Evolutionary conservation across 306 rosid genomes (phyloP), one percentile per base, ranked within the genome.

Genomic region (Cucumis cinereus): DNA sequence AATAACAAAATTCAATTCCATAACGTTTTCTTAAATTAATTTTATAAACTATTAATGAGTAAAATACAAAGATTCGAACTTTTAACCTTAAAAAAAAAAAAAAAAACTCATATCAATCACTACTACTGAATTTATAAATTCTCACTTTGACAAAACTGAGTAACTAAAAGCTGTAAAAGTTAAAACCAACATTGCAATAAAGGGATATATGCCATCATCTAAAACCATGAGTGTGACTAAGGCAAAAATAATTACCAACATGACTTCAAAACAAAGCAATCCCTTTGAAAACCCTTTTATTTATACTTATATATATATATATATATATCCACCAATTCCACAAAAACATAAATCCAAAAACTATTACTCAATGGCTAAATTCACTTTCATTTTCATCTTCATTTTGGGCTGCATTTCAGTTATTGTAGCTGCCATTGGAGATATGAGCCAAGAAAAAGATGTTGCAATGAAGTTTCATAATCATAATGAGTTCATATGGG

Each of bases 221-320:
- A 35, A 63, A 63, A 33, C 24, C 24, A 63, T 67, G 52, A 67
- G 30, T 67, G 54, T 10, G 11, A 67, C 73, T 5, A 38, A 67
- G 30, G 54, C 33, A 24, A 40, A 67, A 67, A 41, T 67, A 41
- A 67, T 67, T 67, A 17, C 73, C 54, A 40, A 22, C 73, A 67
- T 67, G 73, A 67, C 73, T 67, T 67, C 54, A 67, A 67, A 67
- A 13, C 73, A 67, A 67, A 67, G 73, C 54, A 67, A 36, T 67
- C 50, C 53, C 54, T 11, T 19, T 20, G 36, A 68, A 68, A 68
- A 3, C 74, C 28, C 14, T 43, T 41, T 2, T 3, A 1, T 43
- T 10, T 41, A 41, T 41, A 41, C 10, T 10, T 45, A 45, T 45
- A 45, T 41, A 11, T 13, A 2, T 45, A 45, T 43, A 43, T 43